Evolutionary conservation across 306 rosid species (phyloP).

Genomic region (Pterocarpus santalinus): DNA sequence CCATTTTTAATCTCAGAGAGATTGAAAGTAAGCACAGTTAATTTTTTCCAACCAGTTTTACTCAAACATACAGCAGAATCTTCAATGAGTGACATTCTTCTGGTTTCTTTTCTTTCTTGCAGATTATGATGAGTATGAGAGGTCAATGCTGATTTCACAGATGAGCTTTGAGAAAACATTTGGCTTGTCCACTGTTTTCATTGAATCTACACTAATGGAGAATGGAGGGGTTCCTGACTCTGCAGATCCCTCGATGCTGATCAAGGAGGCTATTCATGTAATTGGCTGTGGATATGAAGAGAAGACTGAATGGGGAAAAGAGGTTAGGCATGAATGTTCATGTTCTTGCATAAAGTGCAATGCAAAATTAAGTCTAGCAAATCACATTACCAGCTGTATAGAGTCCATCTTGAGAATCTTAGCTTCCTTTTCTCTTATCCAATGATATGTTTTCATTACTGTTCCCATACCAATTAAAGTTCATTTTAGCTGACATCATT

Average conservation of each 20-base stretch:
- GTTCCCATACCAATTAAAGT: neutral
- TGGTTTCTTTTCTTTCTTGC: conserved; percentile 46
- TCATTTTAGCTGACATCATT: conserved; percentile 16
- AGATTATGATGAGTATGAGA: conserved; percentile 93
- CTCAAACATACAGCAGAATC: conserved; percentile 27
- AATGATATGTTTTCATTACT: conserved; percentile 1
- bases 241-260: conserved; percentile 76
- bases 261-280: conserved; percentile 98
- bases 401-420: neutral
- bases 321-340: conserved; percentile 58
- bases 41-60: conserved; percentile 22
- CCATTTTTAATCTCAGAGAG: conserved; percentile 92
- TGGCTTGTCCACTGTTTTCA: conserved; percentile 91
- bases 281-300: conserved; percentile 96
- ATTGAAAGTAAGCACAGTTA: conserved; percentile 75
- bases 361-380: neutral
- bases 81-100: conserved; percentile 38
- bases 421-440: neutral
- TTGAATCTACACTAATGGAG: conserved; percentile 97
- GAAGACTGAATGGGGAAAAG: conserved; percentile 99
- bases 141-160: conserved; percentile 98
- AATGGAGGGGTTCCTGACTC: conserved; percentile 94
- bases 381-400: too few species aligned
- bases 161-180: conserved; percentile 97
- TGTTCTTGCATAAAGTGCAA: conserved; percentile 27